Base-by-base conservation (phyloP, 371 early-diverging fungal species). In the Zopfochytrium polystomum region DNA sequence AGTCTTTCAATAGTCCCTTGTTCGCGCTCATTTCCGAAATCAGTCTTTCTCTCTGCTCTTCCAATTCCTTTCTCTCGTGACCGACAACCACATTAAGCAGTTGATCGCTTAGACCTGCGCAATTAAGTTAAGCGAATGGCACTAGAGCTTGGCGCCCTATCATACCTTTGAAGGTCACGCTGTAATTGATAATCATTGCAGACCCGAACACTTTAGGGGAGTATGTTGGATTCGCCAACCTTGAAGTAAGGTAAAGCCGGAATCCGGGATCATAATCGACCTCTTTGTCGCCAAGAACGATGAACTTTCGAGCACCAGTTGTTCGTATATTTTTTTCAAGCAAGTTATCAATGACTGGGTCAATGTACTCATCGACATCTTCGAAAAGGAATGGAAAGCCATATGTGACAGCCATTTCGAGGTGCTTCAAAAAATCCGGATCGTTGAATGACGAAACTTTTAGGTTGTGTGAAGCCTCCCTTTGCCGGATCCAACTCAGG, bases 321-420 rank as follows among this genome's bases (percentile, higher is more conserved):
- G 42, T 20, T 46, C 75, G 74, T 55, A 81, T 75, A 66, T 81
- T 81, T 58, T 81, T 81, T 59, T 83, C 83, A n/a, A 83, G 70
- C 32, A 83, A 59, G 58, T 79, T 79, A 65, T 83, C 83, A 56
- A 83, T 81, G 11, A 83, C 83, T 0, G 83, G 83, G 58, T 83
- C 83, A 54, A 83, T 83, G 65, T 81, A 83, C 57, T 83, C 83
- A 64, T 83, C 83, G 7, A 83, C 82, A 55, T 83, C 83, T 60
- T 83, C 83, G 60, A 83, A 83, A 22, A 83, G 58, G 72, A 81
- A 81, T 20, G 83, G 83, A 58, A 83, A 80, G 23, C 83, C 83
- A 49, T 83, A 83, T 1, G 83, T 81, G 25, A 83, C 73, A 3
- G 82, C 82, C 82, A 83, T 78, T 64, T 83, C 83, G 35, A 83